Base-by-base conservation (phyloP, 768 basidiomycete genomes). In the Boletus insuetus region DNA sequence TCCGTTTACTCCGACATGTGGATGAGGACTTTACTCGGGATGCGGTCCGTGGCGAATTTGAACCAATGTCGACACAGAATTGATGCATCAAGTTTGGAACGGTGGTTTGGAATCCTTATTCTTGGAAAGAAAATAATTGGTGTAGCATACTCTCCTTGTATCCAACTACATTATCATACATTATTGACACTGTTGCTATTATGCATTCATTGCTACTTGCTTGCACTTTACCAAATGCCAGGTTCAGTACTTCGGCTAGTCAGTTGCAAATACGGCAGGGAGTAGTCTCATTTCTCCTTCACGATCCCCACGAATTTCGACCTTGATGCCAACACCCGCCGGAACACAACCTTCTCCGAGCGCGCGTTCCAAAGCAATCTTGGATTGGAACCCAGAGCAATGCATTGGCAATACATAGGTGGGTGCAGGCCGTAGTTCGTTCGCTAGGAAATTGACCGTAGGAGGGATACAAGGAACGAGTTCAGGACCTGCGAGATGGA, bases 381-480 rank as follows among this genome's bases (percentile, higher is more conserved):
- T 91, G 35, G 81, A 80, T n/a, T 79, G 77, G 64, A 92, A 89
- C 5, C 91, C 91, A 3, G 87, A 83, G 62, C 91, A 94, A 66
- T 94, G 92, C 84, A 94, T 87, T 0, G 91, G 91, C 0, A 93
- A 75, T 44, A 93, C 70, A 58, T 86, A 92, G 1, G 76, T 78
- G 1, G 89, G 89, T 0, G 82, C 69, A 12, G 90, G 89, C 8
- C 58, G 66, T 31, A 92, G 70, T 50, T 78, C 63, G n/a, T 76
- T 72, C 1, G 85, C 78, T 34, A 94, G 71, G 69, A 89, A 92
- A 13, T 85, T 70, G 49, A 92, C 81, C 0, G 92, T 94, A 11
- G 81, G 81, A 1, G 75, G 75, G 51, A 92, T 83, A 45, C 89
- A 84, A 22, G 78, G 72, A 11, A 74, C 74, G 17, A 84, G 77